Evolutionary conservation across 805 yeast genomes (phyloP), one percentile per base, ranked within the genome.

Genomic region (Hanseniaspora mollemarum): DNA sequence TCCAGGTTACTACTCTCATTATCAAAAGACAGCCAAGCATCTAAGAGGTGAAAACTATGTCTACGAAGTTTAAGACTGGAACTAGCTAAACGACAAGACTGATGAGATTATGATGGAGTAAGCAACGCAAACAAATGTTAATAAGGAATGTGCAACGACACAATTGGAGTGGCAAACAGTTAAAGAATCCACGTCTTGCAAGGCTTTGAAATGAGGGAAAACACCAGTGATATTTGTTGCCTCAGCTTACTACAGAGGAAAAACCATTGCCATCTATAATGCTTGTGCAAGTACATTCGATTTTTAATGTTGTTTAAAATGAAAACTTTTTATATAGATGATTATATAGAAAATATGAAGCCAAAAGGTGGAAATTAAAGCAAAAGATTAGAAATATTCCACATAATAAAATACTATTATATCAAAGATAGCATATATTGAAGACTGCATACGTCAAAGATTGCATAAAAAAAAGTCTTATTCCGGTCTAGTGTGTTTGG

Each of bases 1-100:
- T n/a, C 51, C 51, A 48, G 43, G 45, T 24, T 48, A 48, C 51
- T 48, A 48, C 51, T 25, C 45, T 25, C 51, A 48, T 41, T 40
- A 48, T 41, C 51, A 48, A 48, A 48, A 39, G 19, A 40, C 43
- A 15, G 51, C 45, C 45, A 48, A 48, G 45, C 51, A 48, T 21
- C 24, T 48, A 19, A 48, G 40, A 35, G 45, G 51, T 40, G 45
- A 39, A 31, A 48, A 48, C 16, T 48, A 48, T 36, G 51, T 48
- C 29, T 48, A 48, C 35, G 51, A 48, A 5, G 51, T 48, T 48
- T 48, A 40, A 48, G 18, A 2, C 9, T 19, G n/a, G 8, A 16
- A n/a, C 32, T 9, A 9, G 32, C 32, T 13, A 28, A 13, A 9
- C 32, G 32, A 13, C 12, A 28, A 9, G 9, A 9, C 12, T 28